These are phyloP conservation scores for Chrysoporthe austroafricana DNA, from an alignment of 2,329 filamentous ascomycete genomes.

Conservation along the genomic window DNA sequence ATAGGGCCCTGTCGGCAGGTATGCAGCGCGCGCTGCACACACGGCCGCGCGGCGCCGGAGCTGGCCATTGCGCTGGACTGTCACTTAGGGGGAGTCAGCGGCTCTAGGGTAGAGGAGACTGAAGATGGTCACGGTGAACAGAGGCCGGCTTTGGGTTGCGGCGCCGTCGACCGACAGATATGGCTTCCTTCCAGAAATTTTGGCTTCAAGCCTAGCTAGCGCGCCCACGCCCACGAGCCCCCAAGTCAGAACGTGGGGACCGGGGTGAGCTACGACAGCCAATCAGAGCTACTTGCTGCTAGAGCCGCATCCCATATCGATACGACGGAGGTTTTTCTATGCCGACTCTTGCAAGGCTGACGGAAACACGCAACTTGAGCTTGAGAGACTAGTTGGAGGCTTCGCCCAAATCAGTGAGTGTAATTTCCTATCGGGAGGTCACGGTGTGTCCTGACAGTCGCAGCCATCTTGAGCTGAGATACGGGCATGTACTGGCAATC, in stretches of 20 bases:
- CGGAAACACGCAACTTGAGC: neutral
- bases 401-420: neutral
- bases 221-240: neutral
- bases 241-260: neutral
- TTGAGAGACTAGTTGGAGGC: neutral
- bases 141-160: slow-evolving; percentile 4
- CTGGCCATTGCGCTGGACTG: slow-evolving; percentile 23
- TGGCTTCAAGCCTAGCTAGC: slow-evolving; percentile 8
- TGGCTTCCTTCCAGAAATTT: slow-evolving; percentile 21
- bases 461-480: neutral
- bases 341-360: neutral
- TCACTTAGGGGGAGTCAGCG: neutral
- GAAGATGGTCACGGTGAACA: neutral
- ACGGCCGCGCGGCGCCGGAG: slow-evolving; percentile 21
- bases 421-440: neutral
- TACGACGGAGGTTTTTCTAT: neutral
- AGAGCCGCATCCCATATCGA: slow-evolving; percentile 20
- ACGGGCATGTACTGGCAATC: neutral
- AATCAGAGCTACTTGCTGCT: slow-evolving; percentile 11
- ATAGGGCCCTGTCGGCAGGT: slow-evolving; percentile 21
- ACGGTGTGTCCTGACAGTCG: neutral
- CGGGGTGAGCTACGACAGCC: neutral
- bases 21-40: slow-evolving; percentile 21
- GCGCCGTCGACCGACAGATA: slow-evolving; percentile 8
- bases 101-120: neutral